phyloP scores from a whole-genome alignment of 2,329 filamentous ascomycete genomes.

The Graphilbum sp. region DNA sequence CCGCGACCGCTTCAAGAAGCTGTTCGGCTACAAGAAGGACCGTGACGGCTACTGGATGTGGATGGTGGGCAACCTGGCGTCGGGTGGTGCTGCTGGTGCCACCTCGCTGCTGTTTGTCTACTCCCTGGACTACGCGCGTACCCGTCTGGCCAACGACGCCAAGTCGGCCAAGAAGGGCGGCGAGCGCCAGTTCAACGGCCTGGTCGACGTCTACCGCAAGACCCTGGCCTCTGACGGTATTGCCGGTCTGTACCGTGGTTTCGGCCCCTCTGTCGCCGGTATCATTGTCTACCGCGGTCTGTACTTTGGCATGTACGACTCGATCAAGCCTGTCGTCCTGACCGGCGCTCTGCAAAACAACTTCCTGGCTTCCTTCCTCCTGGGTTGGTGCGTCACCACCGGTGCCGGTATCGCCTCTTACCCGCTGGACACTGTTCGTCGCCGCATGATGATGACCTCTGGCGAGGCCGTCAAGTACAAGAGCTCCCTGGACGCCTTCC shows the following conservation, averaged over 20 bases:
- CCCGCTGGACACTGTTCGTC: slow-evolving; percentile 99
- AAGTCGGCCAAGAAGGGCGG: slow-evolving; percentile 96
- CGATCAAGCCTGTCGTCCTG: slow-evolving; percentile 96
- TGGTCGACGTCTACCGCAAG: slow-evolving; percentile 99
- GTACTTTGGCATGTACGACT: slow-evolving; percentile 99
- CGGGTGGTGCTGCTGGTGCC: slow-evolving; percentile 99
- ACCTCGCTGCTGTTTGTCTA: slow-evolving; percentile 99
- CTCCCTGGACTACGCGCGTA: slow-evolving; percentile 99
- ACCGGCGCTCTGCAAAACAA: slow-evolving; percentile 83
- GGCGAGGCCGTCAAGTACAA: slow-evolving; percentile 99
- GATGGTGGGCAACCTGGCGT: slow-evolving; percentile 99
- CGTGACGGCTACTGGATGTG: slow-evolving; percentile 95
- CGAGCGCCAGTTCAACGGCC: slow-evolving; percentile 99
- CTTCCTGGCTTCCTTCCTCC: slow-evolving; percentile 98
- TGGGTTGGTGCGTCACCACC: slow-evolving; percentile 98
- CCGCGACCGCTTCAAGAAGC: slow-evolving; percentile 99
- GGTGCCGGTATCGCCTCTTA: slow-evolving; percentile 99
- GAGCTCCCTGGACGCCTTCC: slow-evolving; percentile 84
- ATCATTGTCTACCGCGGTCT: slow-evolving; percentile 99
- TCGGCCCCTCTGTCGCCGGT: slow-evolving; percentile 97
- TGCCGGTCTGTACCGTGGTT: slow-evolving; percentile 99
- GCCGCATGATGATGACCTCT: slow-evolving; percentile 99
- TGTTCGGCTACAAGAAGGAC: slow-evolving; percentile 99
- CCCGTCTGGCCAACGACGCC: slow-evolving; percentile 99
- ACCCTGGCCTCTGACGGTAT: slow-evolving; percentile 97